Base-by-base conservation (phyloP, 2,329 filamentous ascomycete species). In the Diplocarpon rosae region DNA sequence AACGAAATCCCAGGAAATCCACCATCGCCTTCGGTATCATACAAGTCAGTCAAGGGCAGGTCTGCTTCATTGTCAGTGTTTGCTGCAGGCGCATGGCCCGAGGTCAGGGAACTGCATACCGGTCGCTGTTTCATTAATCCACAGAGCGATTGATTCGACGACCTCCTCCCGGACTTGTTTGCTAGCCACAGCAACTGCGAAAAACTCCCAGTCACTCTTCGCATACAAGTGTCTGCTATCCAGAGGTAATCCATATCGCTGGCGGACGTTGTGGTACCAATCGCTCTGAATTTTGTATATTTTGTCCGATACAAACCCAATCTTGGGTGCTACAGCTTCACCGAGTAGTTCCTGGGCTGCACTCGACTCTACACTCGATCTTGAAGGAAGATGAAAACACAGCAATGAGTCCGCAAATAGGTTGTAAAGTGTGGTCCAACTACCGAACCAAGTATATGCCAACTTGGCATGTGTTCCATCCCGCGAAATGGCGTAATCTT, bases 121-220 rank as follows among this genome's bases (percentile, higher is more conserved):
- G 8, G 78, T 89, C 14, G 65, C 69, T 0, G 86, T 93, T 65
- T 93, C 85, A 58, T 92, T 92, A 47, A 94, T 70, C 87, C 87
- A 94, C 45, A 67, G 68, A 1, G 85, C 84, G 33, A 92, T 81
- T n/a, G 77, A 75, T 47, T 85, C 72, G 30, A 92, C 66, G 40
- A 93, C 87, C 60, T 83, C 76, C 2, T 72, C 70, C 43, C 86
- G 73, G 1, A 83, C 83, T 46, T 71, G 66, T 59, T 75, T 73
- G 53, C 78, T 79, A 3, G 85, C 76, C 5, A 93, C 82, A 1
- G 86, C 84, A 37, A 87, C 86, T 0, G 85, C 84, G 62, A 92
- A 89, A 61, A 93, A 88, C 56, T 92, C 82, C 87, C 87, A 94
- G 65, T 94, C 87, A 24, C 82, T 87, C 66, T 94, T 94, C 29